phyloP scores from a whole-genome alignment of 495 filamentous ascomycete species.

The Pseudotulostoma volvatum region DNA sequence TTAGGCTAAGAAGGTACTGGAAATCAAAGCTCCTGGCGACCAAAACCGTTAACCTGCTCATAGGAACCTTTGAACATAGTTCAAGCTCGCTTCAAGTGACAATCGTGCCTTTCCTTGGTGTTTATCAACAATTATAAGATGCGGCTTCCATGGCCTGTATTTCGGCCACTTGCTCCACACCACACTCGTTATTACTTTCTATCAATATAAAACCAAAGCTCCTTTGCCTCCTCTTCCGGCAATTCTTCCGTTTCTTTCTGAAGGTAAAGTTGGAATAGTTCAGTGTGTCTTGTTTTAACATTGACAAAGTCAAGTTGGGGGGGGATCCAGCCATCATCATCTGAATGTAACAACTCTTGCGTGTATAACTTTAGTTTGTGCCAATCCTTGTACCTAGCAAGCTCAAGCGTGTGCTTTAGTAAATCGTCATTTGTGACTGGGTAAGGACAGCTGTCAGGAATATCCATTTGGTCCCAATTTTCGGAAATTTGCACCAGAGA shows the following conservation, averaged over 20 bases:
- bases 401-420: conserved; percentile 7
- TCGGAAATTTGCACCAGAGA: conserved; percentile 11
- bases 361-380: conserved; percentile 11
- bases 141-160: no score
- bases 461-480: conserved; percentile 10
- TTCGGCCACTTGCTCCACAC: no score
- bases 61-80: no score
- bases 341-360: conserved; percentile 13
- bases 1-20: neutral
- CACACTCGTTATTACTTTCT: no score
- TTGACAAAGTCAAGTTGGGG: conserved; percentile 13
- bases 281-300: conserved; percentile 7
- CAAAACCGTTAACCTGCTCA: no score
- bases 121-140: no score
- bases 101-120: no score
- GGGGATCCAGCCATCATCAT: conserved; percentile 17
- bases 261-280: conserved; percentile 9
- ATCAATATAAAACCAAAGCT: conserved; percentile 12
- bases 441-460: conserved; percentile 11
- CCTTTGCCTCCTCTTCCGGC: conserved; percentile 10
- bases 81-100: no score
- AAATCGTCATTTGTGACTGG: conserved; percentile 9
- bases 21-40: neutral
- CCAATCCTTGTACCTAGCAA: conserved; percentile 13
- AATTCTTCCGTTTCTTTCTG: conserved; percentile 7